Percentiles rank a stretch among this genome's conserved stretches.
Evolutionary conservation across 495 filamentous ascomycete genomes (phyloP).

Genomic region (Neurospora sp.): DNA sequence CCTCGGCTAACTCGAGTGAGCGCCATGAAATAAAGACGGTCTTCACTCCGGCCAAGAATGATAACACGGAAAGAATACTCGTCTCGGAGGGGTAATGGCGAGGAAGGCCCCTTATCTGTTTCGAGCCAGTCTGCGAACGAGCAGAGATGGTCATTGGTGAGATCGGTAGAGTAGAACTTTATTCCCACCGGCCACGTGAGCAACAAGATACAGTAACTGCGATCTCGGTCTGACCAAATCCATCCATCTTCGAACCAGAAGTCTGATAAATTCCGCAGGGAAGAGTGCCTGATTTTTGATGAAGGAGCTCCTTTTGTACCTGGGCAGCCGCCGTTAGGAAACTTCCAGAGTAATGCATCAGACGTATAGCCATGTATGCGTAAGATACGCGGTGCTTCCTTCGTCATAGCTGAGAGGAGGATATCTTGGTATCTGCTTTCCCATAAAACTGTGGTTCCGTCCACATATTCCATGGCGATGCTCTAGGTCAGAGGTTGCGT

Average conservation of each 20-base stretch:
- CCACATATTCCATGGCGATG: background rate
- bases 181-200: background rate
- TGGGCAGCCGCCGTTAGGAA: fast-evolving
- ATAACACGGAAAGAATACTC: background rate
- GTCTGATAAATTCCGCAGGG: background rate
- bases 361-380: background rate
- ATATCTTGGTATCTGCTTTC: background rate
- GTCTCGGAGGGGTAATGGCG: background rate
- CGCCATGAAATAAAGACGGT: background rate
- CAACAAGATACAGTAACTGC: background rate
- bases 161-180: fast-evolving
- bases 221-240: background rate
- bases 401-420: background rate
- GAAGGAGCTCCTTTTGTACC: background rate
- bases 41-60: fast-evolving
- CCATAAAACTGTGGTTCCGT: background rate
- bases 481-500: background rate
- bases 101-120: background rate
- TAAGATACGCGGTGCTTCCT: background rate
- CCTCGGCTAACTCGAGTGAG: background rate
- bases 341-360: background rate
- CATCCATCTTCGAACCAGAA: background rate
- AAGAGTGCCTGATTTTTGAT: background rate
- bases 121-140: background rate
- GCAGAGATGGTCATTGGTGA: background rate